Conservation (phyloP, 805 yeast species). For the Zygosaccharomyces siamensis region DNA sequence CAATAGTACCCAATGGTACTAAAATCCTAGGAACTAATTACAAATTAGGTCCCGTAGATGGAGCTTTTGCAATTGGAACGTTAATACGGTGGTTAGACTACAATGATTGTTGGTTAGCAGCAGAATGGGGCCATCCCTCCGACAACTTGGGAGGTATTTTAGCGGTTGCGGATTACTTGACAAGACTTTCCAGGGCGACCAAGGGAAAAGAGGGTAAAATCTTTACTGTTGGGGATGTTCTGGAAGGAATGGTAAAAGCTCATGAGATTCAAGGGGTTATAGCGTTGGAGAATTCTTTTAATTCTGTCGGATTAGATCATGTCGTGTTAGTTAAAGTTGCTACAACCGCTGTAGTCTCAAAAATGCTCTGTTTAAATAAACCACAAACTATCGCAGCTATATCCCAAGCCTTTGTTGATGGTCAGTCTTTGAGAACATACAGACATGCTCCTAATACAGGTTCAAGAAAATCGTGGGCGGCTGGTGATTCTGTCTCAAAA, state of each 20-base stretch:
- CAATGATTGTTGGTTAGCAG: constrained; percentile 63
- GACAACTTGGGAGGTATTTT: constrained; percentile 57
- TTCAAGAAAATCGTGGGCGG: constrained; percentile 63
- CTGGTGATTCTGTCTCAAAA: constrained; percentile 57
- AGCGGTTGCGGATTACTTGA: constrained; percentile 53
- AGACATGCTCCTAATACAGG: constrained; percentile 63
- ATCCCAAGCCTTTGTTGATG: constrained; percentile 59
- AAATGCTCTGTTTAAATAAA: constrained; percentile 46
- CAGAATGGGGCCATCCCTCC: constrained; percentile 68
- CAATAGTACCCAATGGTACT: constrained; percentile 52
- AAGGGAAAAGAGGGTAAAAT: constrained; percentile 38
- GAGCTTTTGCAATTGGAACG: constrained; percentile 55
- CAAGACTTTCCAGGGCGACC: constrained; percentile 42
- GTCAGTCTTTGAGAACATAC: constrained; percentile 54
- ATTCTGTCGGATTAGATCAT: constrained; percentile 56
- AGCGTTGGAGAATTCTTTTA: constrained; percentile 57
- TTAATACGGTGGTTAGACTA: constrained; percentile 57
- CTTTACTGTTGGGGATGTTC: constrained; percentile 46
- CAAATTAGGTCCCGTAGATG: constrained; percentile 51
- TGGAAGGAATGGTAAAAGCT: constrained; percentile 57
- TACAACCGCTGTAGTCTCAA: constrained; percentile 54
- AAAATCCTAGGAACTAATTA: constrained; percentile 49
- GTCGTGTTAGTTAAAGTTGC: constrained; percentile 56
- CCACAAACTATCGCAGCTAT: constrained; percentile 52
- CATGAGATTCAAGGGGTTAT: constrained; percentile 59